Percentiles rank a stretch among this genome's conserved stretches.
phyloP scores from a whole-genome alignment of 1,284 basidiomycete genomes.

The Papiliotrema flavescens region DNA sequence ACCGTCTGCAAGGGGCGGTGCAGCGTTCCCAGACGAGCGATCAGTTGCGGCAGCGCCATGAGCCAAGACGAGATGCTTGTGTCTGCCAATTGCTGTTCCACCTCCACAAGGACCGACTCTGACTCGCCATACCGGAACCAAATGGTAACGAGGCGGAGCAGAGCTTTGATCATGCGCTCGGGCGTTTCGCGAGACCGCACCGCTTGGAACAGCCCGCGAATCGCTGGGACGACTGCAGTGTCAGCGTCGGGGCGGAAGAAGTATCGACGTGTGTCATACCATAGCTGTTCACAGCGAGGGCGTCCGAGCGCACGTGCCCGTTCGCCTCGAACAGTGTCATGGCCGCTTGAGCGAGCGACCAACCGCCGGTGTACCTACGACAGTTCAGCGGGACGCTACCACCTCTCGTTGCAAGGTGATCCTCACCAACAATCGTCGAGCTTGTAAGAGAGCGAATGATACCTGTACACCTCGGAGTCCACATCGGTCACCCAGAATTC shows the following conservation, averaged over 20 bases:
- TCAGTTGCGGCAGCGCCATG: slow-evolving; percentile 42
- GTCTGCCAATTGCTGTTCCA: slow-evolving; percentile 26
- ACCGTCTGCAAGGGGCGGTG: slow-evolving; percentile 33
- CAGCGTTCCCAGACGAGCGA: slow-evolving; percentile 39
- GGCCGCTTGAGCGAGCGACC: slow-evolving; percentile 32
- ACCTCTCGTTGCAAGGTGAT: background rate
- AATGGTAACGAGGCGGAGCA: slow-evolving; percentile 81
- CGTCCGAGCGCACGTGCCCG: slow-evolving; percentile 14
- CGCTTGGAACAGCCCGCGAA: slow-evolving; percentile 39
- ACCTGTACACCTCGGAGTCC: slow-evolving; percentile 28
- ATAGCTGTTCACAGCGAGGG: slow-evolving; percentile 28
- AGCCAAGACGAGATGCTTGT: slow-evolving; percentile 36
- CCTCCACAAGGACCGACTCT: slow-evolving; percentile 63
- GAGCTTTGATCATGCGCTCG: slow-evolving; percentile 61
- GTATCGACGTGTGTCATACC: slow-evolving; percentile 17
- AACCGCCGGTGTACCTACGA: slow-evolving; percentile 26
- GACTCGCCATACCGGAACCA: slow-evolving; percentile 99
- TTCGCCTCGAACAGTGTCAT: slow-evolving; percentile 34
- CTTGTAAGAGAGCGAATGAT: slow-evolving; percentile 29
- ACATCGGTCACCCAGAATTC: slow-evolving; percentile 31
- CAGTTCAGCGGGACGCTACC: slow-evolving; percentile 1
- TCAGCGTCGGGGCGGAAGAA: background rate
- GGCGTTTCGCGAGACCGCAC: slow-evolving; percentile 29
- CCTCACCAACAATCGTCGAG: slow-evolving; percentile 35
- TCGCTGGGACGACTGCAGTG: slow-evolving; percentile 35